Conservation (phyloP, 768 basidiomycete genomes). For the Tylopilus sp. region DNA sequence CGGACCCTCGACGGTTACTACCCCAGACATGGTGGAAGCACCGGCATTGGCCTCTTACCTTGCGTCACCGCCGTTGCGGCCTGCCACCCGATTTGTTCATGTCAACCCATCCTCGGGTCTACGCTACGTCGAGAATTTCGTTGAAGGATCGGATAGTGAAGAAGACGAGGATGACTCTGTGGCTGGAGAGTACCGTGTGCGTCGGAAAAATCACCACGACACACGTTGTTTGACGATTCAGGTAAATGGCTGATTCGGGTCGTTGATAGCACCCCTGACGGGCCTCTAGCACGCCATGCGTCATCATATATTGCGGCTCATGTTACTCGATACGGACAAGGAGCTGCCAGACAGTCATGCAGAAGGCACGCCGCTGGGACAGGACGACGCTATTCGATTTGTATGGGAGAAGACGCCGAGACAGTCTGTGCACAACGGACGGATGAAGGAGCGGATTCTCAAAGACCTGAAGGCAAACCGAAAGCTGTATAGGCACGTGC, state of each 20-base stretch:
- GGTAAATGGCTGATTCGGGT: conserved; percentile 34
- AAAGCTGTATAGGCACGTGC: conserved; percentile 56
- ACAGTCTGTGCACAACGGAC: conserved; percentile 69
- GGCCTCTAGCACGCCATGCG: conserved; percentile 64
- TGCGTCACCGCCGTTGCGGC: conserved; percentile 15
- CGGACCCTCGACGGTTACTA: conserved; percentile 4
- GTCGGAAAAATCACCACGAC: conserved; percentile 60
- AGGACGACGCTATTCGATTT: conserved; percentile 62
- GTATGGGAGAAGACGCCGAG: conserved; percentile 78
- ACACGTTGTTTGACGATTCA: conserved; percentile 64
- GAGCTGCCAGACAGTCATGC: conserved; percentile 57
- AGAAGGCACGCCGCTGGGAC: conserved; percentile 47
- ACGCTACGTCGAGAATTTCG: conserved; percentile 27
- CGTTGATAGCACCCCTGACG: conserved; percentile 1
- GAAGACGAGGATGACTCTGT: conserved; percentile 37
- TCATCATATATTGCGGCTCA: conserved; percentile 54
- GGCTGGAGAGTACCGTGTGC: conserved; percentile 31
- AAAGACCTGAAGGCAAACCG: conserved; percentile 57
- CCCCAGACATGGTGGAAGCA: conserved; percentile 1
- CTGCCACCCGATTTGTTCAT: conserved; percentile 20
- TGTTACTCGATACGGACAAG: conserved; percentile 55
- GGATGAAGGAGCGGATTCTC: conserved; percentile 65
- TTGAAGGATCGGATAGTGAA: conserved; percentile 34
- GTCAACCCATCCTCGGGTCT: conserved; percentile 11
- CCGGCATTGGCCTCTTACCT: conserved; percentile 5